Evolutionary conservation across 192 early-diverging fungal species (phyloP).

Genomic region (Coemansia sp.): DNA sequence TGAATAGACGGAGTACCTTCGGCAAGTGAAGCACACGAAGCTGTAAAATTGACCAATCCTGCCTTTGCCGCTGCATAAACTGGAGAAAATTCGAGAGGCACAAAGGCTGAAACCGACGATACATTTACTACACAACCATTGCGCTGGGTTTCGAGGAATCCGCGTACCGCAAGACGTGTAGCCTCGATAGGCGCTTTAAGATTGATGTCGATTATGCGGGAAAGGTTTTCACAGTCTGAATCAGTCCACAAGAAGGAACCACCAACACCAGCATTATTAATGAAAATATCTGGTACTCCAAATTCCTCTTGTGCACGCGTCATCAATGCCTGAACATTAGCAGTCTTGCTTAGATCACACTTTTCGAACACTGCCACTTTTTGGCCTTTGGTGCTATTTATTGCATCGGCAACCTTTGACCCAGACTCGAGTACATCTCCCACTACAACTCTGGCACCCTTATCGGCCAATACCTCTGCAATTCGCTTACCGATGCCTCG

Average conservation of each 20-base stretch:
- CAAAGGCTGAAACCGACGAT: constrained; percentile 62
- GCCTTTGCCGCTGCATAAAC: constrained; percentile 72
- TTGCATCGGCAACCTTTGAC: constrained; percentile 25
- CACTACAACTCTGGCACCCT: constrained; percentile 60
- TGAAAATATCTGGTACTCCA: constrained; percentile 56
- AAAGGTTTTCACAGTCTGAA: constrained; percentile 38
- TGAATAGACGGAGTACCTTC: constrained; percentile 39
- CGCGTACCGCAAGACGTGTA: constrained; percentile 61
- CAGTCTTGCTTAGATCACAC: constrained; percentile 51
- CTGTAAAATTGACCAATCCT: constrained; percentile 61
- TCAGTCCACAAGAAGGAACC: constrained; percentile 44
- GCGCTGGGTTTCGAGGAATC: constrained; percentile 47
- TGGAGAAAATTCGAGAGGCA: constrained; percentile 49
- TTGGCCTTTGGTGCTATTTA: constrained; percentile 12
- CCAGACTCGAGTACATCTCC: constrained; percentile 55
- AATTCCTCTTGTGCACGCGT: constrained; percentile 46
- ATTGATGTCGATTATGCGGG: constrained; percentile 65
- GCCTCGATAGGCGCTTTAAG: constrained; percentile 71
- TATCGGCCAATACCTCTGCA: constrained; percentile 52
- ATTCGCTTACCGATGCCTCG: constrained; percentile 63
- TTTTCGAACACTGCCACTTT: constrained; percentile 33
- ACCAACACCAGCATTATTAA: constrained; percentile 61
- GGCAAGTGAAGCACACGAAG: constrained; percentile 31
- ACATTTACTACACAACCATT: constrained; percentile 67
- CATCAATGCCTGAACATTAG: constrained; percentile 36